These are phyloP conservation scores for Diaporthe eres DNA, from an alignment of 2,329 filamentous ascomycete species.

Conservation along the genomic window DNA sequence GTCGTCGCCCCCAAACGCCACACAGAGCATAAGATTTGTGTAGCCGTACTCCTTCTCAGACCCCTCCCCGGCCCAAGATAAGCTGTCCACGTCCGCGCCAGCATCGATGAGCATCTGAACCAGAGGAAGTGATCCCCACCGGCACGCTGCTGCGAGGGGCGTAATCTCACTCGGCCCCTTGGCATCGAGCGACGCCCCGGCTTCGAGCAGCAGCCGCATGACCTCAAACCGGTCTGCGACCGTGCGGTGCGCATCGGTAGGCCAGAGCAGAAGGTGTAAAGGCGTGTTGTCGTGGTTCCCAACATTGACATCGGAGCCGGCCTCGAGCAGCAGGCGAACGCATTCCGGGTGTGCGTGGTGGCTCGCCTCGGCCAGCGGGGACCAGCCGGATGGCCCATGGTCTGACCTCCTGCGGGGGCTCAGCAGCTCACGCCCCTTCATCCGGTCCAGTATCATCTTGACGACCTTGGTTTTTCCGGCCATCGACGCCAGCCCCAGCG, in stretches of 20 bases:
- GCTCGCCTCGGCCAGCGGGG: slow-evolving; percentile 12
- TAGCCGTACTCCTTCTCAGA: slow-evolving; percentile 3
- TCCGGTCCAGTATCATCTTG: slow-evolving; percentile 4
- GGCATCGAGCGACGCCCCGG: background rate
- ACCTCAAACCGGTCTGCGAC: background rate
- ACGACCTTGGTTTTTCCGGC: background rate
- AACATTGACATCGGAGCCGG: background rate
- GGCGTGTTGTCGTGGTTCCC: background rate
- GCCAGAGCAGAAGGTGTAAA: slow-evolving; percentile 1
- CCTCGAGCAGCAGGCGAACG: slow-evolving; percentile 18
- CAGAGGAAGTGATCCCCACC: background rate
- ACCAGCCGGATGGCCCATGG: background rate
- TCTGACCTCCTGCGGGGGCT: background rate
- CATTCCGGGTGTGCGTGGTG: background rate
- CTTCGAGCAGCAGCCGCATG: slow-evolving; percentile 1
- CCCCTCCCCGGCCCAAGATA: background rate
- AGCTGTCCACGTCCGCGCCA: slow-evolving; percentile 6
- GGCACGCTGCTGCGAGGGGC: background rate
- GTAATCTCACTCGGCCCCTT: slow-evolving; percentile 1
- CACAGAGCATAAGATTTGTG: slow-evolving; percentile 10
- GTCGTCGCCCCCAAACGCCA: slow-evolving; percentile 8
- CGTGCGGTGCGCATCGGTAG: background rate
- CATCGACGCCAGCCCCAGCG: background rate
- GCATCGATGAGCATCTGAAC: slow-evolving; percentile 3
- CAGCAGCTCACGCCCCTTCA: slow-evolving; percentile 1